Conservation (phyloP, 257 asterid species). For the Vinca minor region DNA sequence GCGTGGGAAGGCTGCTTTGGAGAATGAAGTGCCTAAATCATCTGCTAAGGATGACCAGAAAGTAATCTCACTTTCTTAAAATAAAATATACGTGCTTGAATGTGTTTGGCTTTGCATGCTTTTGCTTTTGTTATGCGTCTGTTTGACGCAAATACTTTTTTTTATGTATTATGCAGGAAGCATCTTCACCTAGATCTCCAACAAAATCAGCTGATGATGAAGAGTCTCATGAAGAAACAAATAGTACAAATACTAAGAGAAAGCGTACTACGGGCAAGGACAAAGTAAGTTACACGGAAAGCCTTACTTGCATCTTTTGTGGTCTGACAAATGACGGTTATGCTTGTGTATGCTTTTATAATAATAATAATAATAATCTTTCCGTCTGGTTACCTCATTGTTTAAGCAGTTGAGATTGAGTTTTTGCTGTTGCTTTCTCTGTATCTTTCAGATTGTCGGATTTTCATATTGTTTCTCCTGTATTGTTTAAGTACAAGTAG, state of each 20-base stretch:
- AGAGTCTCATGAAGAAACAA: slow-evolving; percentile 42
- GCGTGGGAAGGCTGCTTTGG: slow-evolving; percentile 38
- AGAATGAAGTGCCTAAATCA: slow-evolving; percentile 33
- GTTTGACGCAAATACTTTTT: slow-evolving; percentile 8
- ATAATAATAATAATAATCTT: too few relatives aligned
- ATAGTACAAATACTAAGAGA: slow-evolving; percentile 48
- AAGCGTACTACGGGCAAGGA: slow-evolving; percentile 49
- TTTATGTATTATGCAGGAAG: slow-evolving; percentile 29
- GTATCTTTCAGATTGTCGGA: background rate
- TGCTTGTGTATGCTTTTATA: background rate
- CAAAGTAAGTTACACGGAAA: slow-evolving; percentile 30
- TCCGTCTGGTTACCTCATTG: background rate
- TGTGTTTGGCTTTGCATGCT: slow-evolving; percentile 9
- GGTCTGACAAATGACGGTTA: background rate
- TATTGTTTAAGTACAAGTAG: background rate
- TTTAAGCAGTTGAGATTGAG: background rate
- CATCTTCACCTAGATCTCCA: slow-evolving; percentile 41
- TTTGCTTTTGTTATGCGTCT: slow-evolving; percentile 1
- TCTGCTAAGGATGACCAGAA: slow-evolving; percentile 37
- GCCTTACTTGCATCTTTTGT: background rate
- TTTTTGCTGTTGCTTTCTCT: slow-evolving; percentile 1
- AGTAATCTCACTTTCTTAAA: slow-evolving; percentile 22
- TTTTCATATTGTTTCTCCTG: background rate
- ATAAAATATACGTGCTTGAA: background rate
- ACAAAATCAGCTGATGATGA: slow-evolving; percentile 41